Base-by-base conservation (phyloP, 192 early-diverging fungal genomes). In the Jimgerdemannia flammicorona region DNA sequence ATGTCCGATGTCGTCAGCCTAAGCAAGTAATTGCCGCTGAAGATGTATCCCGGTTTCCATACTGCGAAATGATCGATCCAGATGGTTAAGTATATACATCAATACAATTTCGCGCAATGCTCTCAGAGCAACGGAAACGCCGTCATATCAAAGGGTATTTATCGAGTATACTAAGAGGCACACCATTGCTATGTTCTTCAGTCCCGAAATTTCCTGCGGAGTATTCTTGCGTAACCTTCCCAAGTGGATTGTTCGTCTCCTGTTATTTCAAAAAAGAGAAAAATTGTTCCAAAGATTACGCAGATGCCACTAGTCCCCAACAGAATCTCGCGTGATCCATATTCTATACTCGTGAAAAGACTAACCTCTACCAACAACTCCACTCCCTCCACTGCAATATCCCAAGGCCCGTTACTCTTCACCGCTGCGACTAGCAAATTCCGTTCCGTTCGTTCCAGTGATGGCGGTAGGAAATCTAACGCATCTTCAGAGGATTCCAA, bases 1-100 rank as follows among this genome's bases (percentile, higher is more conserved):
- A 78, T 11, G 64, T 83, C 79, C 17, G 43, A 19, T n/a, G 75
- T 74, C 3, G 71, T 74, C 59, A 86, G 43, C 64, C 73, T 63
- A 44, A 88, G 83, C 4, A 84, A 49, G 73, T 83, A 88, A 67
- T 77, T 79, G 1, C 70, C 71, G 71, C 80, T 80, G 66, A 71
- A 84, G 14, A 83, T 74, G 79, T 85, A 75, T 4, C 84, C 84
- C n/a, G 85, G 73, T 54, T 85, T 81, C 88, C 88, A 90, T 54
- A 75, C 88, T 87, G 66, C 14, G 39, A 74, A 63, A 66, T 44
- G 49, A 73, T 3, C 64, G n/a, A 40, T 44, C 40, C 63, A 59
- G 49, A 59, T 59, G 49, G 49, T 10, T 10, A 59, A 59, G 0
- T 14, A 59, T 6, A 59, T 59, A 59, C 49, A 10, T 59, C 49